A percentile compares a stretch with the other conserved stretches of the same genome.
These are phyloP conservation scores for Hyphopichia homilentoma DNA, from an alignment of 805 yeast genomes.

Conservation along the genomic window DNA sequence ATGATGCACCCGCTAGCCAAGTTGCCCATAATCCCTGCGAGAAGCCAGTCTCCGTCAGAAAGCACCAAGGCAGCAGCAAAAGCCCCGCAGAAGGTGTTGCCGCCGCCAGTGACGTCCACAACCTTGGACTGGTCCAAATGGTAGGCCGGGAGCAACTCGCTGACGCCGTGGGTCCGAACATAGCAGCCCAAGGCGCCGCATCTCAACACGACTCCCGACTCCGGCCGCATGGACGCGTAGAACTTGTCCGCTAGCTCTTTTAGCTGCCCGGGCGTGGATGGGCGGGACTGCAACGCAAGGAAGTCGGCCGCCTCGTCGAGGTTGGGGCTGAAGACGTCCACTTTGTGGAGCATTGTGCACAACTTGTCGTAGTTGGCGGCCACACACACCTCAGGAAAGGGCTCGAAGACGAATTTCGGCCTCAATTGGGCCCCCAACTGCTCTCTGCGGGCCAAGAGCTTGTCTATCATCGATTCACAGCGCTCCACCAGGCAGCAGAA, in stretches of 20 bases:
- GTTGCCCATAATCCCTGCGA: conserved; percentile 65
- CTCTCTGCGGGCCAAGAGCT: conserved; percentile 20
- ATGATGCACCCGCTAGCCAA: conserved; percentile 79
- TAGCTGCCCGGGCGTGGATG: conserved; percentile 28
- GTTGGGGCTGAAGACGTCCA: conserved; percentile 77
- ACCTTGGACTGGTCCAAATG: conserved; percentile 44
- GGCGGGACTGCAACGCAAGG: conserved; percentile 48
- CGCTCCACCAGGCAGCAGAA: conserved; percentile 71
- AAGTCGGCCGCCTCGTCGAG: conserved; percentile 75
- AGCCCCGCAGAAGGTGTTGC: conserved; percentile 43
- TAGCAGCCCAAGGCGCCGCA: conserved; percentile 76
- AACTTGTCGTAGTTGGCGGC: conserved; percentile 40
- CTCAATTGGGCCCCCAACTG: conserved; percentile 1
- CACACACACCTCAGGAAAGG: conserved; percentile 72
- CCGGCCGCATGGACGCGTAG: conserved; percentile 33
- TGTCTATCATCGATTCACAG: conserved; percentile 44
- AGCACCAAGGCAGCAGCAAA: conserved; percentile 53
- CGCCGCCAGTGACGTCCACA: conserved; percentile 44
- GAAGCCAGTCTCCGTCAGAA: conserved; percentile 42
- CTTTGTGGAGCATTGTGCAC: conserved; percentile 33
- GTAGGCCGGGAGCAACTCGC: conserved; percentile 67
- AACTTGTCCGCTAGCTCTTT: conserved; percentile 42
- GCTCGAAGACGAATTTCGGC: conserved; percentile 74
- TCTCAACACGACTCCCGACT: conserved; percentile 57
- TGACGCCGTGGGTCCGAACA: conserved; percentile 27